Conservation (phyloP, 108 stramenopile species). For the Stephanodiscus triporus region DNA sequence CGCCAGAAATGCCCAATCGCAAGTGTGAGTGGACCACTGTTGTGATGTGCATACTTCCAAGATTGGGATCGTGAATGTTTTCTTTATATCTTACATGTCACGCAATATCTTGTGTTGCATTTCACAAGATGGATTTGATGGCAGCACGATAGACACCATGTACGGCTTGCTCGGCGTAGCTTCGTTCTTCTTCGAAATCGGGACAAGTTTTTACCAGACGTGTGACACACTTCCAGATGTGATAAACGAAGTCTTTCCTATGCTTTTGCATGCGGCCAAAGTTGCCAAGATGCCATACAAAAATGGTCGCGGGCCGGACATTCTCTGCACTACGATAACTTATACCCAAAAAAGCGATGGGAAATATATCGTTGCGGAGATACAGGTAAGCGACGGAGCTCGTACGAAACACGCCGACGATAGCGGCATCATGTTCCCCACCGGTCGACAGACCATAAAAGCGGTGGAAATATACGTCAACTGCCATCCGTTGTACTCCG, state of each 20-base stretch:
- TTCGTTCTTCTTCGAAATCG: conserved; percentile 14
- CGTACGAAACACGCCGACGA: conserved; percentile 1
- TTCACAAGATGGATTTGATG: conserved; percentile 5
- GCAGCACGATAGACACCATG: conserved; percentile 7
- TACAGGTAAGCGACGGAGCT: conserved; percentile 14
- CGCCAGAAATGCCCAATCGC: background rate
- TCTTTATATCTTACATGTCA: background rate
- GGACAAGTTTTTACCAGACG: conserved; percentile 7
- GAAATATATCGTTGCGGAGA: background rate
- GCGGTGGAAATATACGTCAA: conserved; percentile 8
- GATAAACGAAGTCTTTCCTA: conserved; percentile 1
- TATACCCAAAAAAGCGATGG: background rate
- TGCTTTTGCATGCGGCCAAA: conserved; percentile 13
- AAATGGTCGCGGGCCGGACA: background rate
- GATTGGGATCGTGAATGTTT: background rate
- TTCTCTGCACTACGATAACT: conserved; percentile 6
- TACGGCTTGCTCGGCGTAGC: conserved; percentile 13
- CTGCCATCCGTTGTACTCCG: conserved; percentile 12
- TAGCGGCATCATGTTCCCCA: background rate
- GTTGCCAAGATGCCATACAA: conserved; percentile 15
- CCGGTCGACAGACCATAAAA: conserved; percentile 5
- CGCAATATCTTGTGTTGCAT: background rate
- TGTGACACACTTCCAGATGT: background rate
- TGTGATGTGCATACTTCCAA: background rate
- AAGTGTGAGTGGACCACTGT: background rate